Conservation (phyloP, 805 yeast genomes). For the Wickerhamomyces bovis region DNA sequence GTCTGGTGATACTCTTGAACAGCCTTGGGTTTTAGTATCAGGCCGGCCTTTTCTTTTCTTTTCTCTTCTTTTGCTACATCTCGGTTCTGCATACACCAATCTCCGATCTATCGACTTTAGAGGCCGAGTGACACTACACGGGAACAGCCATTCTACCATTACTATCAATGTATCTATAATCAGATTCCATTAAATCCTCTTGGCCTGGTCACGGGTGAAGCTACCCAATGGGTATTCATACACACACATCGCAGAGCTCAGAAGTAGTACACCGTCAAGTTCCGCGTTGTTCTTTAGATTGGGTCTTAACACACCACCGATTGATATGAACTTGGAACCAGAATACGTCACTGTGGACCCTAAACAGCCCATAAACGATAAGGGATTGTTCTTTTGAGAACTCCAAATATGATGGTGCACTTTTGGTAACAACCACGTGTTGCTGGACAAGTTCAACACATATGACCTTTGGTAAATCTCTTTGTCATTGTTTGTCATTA, state of each 20-base stretch:
- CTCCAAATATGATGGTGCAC: slow-evolving; percentile 10
- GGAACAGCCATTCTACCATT: no score
- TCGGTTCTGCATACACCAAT: no score
- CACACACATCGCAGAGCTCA: slow-evolving; percentile 2
- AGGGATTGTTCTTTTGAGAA: not conserved
- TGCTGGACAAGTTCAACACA: slow-evolving; percentile 10
- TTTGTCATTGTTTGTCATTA: not conserved
- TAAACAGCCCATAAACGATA: slow-evolving; percentile 6
- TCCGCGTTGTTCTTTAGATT: not conserved
- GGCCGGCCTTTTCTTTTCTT: no score
- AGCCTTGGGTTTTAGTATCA: no score
- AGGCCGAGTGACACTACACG: no score
- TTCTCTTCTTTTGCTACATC: no score
- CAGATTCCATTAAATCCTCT: not conserved
- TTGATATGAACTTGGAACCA: slow-evolving; percentile 10
- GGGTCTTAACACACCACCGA: slow-evolving; percentile 16
- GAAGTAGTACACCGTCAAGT: not conserved
- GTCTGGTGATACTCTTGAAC: no score
- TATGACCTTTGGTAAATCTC: slow-evolving; percentile 8
- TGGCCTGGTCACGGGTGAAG: slow-evolving; percentile 1
- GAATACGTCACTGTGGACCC: slow-evolving; percentile 7
- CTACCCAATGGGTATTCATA: slow-evolving; percentile 10
- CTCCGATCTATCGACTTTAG: no score
- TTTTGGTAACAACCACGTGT: slow-evolving; percentile 12
- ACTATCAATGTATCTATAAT: no score